Evolutionary conservation across 2,329 filamentous ascomycete genomes (phyloP).

Genomic region (Epichloe scottii): DNA sequence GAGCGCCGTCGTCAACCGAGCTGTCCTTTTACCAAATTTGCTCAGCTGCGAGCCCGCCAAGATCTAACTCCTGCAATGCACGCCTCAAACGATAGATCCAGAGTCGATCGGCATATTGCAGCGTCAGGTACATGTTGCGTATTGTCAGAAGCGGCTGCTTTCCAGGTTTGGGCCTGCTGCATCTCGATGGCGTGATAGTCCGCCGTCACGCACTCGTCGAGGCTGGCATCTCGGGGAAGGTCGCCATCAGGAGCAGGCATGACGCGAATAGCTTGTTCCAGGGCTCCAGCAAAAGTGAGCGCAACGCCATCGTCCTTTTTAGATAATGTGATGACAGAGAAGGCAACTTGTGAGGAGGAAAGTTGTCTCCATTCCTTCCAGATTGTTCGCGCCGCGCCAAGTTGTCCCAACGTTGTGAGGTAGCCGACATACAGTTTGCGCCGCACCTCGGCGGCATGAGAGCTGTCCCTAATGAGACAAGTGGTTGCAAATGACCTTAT

Average conservation of each 20-base stretch:
- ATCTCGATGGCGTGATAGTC: constrained; percentile 12
- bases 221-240: neutral
- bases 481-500: constrained; percentile 13
- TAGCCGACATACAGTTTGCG: constrained; percentile 14
- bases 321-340: neutral
- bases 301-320: constrained; percentile 1
- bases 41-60: neutral
- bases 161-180: constrained; percentile 4
- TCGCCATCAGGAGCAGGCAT: constrained; percentile 3
- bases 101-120: neutral
- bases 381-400: constrained; percentile 19
- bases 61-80: constrained; percentile 1
- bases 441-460: neutral
- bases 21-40: neutral
- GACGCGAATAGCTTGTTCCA: constrained; percentile 4
- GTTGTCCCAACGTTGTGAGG: constrained; percentile 16
- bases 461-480: constrained; percentile 5
- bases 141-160: neutral
- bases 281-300: constrained; percentile 5
- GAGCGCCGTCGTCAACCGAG: neutral
- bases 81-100: constrained; percentile 5
- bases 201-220: constrained; percentile 9
- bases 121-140: neutral
- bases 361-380: constrained; percentile 17
- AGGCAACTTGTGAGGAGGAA: neutral